These are phyloP conservation scores for Eucalyptus cloeziana DNA, from an alignment of 345 rosid species.

Conservation along the genomic window DNA sequence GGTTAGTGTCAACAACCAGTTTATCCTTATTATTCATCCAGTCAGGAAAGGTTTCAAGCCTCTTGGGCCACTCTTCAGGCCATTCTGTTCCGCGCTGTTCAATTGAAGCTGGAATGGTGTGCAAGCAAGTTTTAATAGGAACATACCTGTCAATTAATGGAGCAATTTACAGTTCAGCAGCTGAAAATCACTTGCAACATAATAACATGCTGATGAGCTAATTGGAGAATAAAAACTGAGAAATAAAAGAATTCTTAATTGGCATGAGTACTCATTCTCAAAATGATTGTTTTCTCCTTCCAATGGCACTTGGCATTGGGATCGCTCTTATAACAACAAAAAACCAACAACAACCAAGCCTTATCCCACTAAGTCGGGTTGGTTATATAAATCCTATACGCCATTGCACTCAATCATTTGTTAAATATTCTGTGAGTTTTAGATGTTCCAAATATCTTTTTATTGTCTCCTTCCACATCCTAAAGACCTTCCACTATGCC, in stretches of 20 bases:
- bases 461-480: neutral
- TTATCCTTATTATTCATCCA: conserved; percentile 73
- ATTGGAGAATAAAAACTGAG: neutral
- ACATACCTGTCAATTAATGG: conserved; percentile 48
- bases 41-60: conserved; percentile 91
- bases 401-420: neutral
- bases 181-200: neutral
- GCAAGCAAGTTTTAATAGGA: conserved; percentile 67
- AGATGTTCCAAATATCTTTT: neutral
- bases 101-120: conserved; percentile 65
- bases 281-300: neutral
- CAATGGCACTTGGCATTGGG: neutral
- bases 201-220: neutral
- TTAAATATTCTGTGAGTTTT: neutral
- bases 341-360: neutral
- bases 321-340: neutral
- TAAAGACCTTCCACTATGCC: neutral
- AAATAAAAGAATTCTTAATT: neutral
- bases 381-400: neutral
- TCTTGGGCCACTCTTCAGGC: conserved; percentile 98
- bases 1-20: conserved; percentile 41
- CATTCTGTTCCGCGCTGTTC: conserved; percentile 92
- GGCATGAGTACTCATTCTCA: neutral
- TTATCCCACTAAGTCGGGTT: neutral
- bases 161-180: neutral